A percentile compares a stretch with the other conserved stretches of the same genome.
These are phyloP conservation scores for Dipteronia sinensis DNA, from an alignment of 345 rosid genomes.

Conservation along the genomic window DNA sequence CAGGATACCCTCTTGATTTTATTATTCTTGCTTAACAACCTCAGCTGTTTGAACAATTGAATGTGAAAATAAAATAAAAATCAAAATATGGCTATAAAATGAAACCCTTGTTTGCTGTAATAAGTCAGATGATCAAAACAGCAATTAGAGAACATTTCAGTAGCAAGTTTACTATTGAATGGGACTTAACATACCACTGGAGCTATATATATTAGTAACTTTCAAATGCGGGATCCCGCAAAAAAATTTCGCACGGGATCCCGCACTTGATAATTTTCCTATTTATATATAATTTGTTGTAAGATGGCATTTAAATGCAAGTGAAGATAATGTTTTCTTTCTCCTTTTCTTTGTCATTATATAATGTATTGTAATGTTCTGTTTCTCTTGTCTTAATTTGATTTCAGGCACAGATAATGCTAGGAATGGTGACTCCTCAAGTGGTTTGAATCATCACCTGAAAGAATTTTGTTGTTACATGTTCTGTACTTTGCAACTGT, in stretches of 20 bases:
- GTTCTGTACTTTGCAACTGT: constrained; percentile 18
- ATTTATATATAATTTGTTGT: not conserved
- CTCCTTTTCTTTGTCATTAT: not conserved
- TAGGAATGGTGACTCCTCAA: constrained; percentile 80
- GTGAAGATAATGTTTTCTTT: not conserved
- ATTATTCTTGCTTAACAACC: not conserved
- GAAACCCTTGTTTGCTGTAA: not conserved
- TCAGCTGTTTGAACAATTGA: not conserved
- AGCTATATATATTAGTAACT: not conserved
- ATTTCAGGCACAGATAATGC: constrained; percentile 86
- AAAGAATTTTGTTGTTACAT: constrained; percentile 11
- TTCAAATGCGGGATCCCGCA: too few relatives aligned
- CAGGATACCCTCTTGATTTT: not conserved
- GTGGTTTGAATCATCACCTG: constrained; percentile 53
- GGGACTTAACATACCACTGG: not conserved
- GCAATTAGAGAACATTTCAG: not conserved
- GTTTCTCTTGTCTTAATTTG: constrained; percentile 9
- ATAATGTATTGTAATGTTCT: constrained; percentile 5
- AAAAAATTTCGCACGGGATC: too few relatives aligned
- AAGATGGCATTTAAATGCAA: not conserved
- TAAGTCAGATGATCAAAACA: not conserved
- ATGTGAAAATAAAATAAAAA: not conserved
- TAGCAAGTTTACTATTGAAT: not conserved
- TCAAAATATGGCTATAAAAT: not conserved
- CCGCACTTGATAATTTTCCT: not conserved